These are phyloP conservation scores for Protea cynaroides DNA, from an alignment of 164 flowering plant genomes.

Conservation along the genomic window DNA sequence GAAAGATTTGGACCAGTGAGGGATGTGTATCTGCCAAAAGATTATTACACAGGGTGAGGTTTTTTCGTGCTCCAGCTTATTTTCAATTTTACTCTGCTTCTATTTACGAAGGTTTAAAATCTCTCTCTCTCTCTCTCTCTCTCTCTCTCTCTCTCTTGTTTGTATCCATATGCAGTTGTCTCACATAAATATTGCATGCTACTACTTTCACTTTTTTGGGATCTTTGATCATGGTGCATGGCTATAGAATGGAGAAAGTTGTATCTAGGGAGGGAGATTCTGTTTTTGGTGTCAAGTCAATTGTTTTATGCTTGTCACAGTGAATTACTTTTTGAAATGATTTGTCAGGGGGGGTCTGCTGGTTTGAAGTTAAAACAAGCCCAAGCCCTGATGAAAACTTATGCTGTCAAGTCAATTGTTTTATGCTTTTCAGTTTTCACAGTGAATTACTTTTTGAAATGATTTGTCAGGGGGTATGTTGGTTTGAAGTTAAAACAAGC, in stretches of 20 bases:
- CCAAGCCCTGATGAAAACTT: conserved; percentile 69
- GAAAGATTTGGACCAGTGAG: conserved; percentile 81
- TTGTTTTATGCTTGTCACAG: conserved; percentile 25
- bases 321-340: conserved; percentile 60
- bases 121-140: neutral
- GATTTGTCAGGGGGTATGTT: conserved; percentile 81
- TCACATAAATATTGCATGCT: neutral
- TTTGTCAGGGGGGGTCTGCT: conserved; percentile 83
- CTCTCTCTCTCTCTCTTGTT: neutral
- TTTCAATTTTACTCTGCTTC: neutral
- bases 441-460: conserved; percentile 52
- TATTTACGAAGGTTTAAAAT: too few species aligned
- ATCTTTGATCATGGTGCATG: neutral
- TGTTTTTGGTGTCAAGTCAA: conserved; percentile 9
- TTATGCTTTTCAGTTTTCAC: conserved; percentile 28
- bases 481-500: conserved; percentile 84
- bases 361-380: conserved; percentile 84
- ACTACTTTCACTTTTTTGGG: neutral
- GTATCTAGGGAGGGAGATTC: conserved; percentile 4
- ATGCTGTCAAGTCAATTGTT: conserved; percentile 12
- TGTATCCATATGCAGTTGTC: too few species aligned
- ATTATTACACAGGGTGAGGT: conserved; percentile 77
- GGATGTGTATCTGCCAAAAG: conserved; percentile 78
- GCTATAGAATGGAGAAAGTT: neutral
- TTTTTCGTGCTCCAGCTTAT: neutral